phyloP scores from a whole-genome alignment of 805 yeast genomes.

The Candida taoyuanica region DNA sequence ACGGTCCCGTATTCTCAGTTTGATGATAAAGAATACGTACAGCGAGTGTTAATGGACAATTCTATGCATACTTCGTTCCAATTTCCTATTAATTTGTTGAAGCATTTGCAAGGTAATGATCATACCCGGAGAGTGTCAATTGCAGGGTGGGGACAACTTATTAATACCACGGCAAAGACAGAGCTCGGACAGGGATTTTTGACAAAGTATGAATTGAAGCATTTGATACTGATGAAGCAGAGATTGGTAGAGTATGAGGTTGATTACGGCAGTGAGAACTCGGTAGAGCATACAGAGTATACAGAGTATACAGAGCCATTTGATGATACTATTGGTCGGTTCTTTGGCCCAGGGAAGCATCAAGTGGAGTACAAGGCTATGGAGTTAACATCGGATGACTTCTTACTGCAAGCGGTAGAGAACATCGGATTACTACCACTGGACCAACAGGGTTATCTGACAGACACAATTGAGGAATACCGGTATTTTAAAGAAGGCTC shows the following conservation, averaged over 20 bases:
- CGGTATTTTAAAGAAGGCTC: slow-evolving; percentile 27
- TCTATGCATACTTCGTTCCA: slow-evolving; percentile 7
- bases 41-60: background rate
- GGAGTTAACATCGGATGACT: slow-evolving; percentile 14
- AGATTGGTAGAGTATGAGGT: slow-evolving; percentile 5
- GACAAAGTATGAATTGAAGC: slow-evolving; percentile 6
- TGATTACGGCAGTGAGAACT: background rate
- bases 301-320: slow-evolving; percentile 3
- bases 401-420: slow-evolving; percentile 9
- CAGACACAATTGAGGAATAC: slow-evolving; percentile 8
- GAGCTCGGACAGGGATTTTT: slow-evolving; percentile 16
- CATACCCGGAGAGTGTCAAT: slow-evolving; percentile 7
- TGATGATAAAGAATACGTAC: slow-evolving; percentile 2
- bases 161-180: slow-evolving; percentile 17
- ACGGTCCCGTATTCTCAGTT: slow-evolving; percentile 6
- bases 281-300: background rate
- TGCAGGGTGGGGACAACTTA: slow-evolving; percentile 15
- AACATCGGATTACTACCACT: slow-evolving; percentile 7
- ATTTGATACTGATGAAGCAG: slow-evolving; percentile 19
- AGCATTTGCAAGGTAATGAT: background rate
- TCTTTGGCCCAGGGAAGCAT: background rate
- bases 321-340: background rate
- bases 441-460: slow-evolving; percentile 5
- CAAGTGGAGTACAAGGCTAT: slow-evolving; percentile 4
- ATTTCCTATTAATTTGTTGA: slow-evolving; percentile 7